phyloP scores from a whole-genome alignment of 1,284 basidiomycete species.

The Ustilago curta region DNA sequence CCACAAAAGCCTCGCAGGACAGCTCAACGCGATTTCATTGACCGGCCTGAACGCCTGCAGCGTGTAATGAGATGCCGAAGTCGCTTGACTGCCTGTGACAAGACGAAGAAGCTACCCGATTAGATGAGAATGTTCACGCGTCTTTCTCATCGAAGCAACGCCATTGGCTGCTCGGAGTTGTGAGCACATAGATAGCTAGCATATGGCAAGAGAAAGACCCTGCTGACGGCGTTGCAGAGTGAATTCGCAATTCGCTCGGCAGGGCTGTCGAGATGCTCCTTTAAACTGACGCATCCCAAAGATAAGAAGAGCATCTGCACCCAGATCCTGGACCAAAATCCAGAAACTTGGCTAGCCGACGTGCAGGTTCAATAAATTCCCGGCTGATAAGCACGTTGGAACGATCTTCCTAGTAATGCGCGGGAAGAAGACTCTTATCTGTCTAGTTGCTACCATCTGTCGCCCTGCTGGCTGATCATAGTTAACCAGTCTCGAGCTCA shows the following conservation, averaged over 20 bases:
- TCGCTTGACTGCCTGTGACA: background rate
- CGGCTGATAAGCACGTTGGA: slow-evolving; percentile 4
- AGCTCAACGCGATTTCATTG: background rate
- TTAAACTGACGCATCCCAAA: slow-evolving; percentile 2
- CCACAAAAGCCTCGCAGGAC: background rate
- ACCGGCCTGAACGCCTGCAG: slow-evolving; percentile 4
- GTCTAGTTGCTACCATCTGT: background rate
- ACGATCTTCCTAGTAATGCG: background rate
- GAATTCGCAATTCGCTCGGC: background rate
- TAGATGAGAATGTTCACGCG: slow-evolving; percentile 5
- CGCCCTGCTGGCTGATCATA: background rate
- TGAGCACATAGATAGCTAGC: slow-evolving; percentile 20
- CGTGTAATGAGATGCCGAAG: background rate
- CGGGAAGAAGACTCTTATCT: slow-evolving; percentile 4
- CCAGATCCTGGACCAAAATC: background rate
- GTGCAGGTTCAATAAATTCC: slow-evolving; percentile 5
- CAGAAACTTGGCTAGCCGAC: background rate
- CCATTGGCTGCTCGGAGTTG: slow-evolving; percentile 29
- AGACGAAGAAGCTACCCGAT: background rate
- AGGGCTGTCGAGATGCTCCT: background rate
- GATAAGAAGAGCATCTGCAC: slow-evolving; percentile 13
- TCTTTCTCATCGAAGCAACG: slow-evolving; percentile 1
- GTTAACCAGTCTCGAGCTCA: slow-evolving; percentile 1
- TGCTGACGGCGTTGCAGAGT: slow-evolving; percentile 1
- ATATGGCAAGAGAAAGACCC: background rate